Evolutionary conservation across 2,329 filamentous ascomycete genomes (phyloP), one percentile per base, ranked within the genome.

Genomic region (Lasiodiplodia sp.): DNA sequence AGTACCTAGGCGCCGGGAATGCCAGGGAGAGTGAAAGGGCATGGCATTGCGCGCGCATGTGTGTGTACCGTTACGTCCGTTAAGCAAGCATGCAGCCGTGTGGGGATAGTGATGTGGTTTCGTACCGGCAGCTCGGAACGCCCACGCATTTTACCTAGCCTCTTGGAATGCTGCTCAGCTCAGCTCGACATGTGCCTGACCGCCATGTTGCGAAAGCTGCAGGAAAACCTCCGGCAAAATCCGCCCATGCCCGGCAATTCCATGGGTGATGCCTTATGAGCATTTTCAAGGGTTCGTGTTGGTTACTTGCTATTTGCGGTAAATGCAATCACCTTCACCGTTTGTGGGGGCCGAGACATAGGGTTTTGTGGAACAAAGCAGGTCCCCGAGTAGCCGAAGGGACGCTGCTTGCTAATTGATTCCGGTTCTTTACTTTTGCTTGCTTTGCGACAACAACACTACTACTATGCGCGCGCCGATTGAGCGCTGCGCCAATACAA

Each of bases 371-470:
- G n/a, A 38, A 52, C 18, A 31, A 64, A 34, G 25, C n/a, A 28
- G 10, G 4, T 18, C 58, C 40, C 31, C 18, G 31, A 56, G 23
- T 34, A 49, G 7, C 44, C 40, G 18, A 23, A 4, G 28, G 44
- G 47, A 6, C 8, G 16, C 44, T 47, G 44, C 44, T 47, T 64
- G 60, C n/a, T 25, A 31, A 1, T 52, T 53, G 37, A 52, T 34
- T 64, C 40, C 40, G 31, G 18, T 64, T 64, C 47, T 64, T 64
- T 52, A 64, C 60, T 64, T 52, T 63, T 47, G 44, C 44, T 47
- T 44, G 38, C 57, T 49, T 21, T 56, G 23, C 23, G n/a, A 23
- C 38, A 47, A 49, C 40, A 11, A 21, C 25, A 11, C 56, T 44
- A 23, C 53, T 28, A 28, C 51, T 53, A 23, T 12, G 44, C 60